Base-by-base conservation (phyloP, 2,329 filamentous ascomycete species). In the Stachybotrys echinatus region DNA sequence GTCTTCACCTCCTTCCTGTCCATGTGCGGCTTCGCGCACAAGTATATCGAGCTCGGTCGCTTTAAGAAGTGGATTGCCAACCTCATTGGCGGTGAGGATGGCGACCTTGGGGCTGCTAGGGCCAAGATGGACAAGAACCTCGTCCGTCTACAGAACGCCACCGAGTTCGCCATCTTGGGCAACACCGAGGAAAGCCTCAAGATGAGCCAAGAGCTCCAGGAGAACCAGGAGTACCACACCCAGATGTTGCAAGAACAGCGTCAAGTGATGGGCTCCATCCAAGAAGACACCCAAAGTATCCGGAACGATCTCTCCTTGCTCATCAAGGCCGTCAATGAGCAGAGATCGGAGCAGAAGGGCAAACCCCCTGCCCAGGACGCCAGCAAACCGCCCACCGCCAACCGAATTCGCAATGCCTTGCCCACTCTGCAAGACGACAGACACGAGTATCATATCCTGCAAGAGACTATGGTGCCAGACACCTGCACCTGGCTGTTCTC, bases 1-100 rank as follows among this genome's bases (percentile, higher is more conserved):
- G 68, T 70, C 0, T 71, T 71, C 45, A 61, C 59, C 2, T 63
- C 66, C 0, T 56, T 69, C 42, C 51, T 68, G 17, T 57, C 53
- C 6, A 56, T 71, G 49, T 67, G 65, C 23, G 61, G 59, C 6
- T 61, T 66, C 47, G 63, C 67, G 1, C 64, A 63, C 44, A 64
- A 66, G 53, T 67, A 66, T 20, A 64, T 65, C 46, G 57, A 68
- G 22, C 56, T 64, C 1, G 60, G 64, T 18, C 58, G 64, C 7
- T 67, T 69, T 43, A 65, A 67, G 47, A 64, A 64, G 37, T 65
- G 61, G 61, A 61, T 64, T 12, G 48, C 51, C 8, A 65, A 61
- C n/a, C 19, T 65, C 19, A 47, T 65, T 10, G 44, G 57, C 2
- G 66, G 66, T 4, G 58, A 65, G 3, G 66, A 68, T 18, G 50